A percentile compares a stretch with the other conserved stretches of the same genome.
Evolutionary conservation across 805 yeast genomes (phyloP).

Genomic region (Lachancea waltii): DNA sequence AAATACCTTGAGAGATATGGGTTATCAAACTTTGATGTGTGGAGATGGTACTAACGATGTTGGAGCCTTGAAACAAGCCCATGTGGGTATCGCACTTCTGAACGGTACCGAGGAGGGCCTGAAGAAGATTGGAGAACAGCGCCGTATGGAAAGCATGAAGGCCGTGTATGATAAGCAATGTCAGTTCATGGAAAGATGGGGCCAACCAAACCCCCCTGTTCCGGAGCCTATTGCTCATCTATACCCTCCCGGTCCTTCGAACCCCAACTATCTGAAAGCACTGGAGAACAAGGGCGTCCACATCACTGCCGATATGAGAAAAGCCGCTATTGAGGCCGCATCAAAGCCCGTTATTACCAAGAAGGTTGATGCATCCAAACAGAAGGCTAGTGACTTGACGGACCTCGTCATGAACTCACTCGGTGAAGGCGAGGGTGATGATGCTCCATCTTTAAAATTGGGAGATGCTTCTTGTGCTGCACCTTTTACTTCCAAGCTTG

Average conservation of each 20-base stretch:
- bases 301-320: slow-evolving; percentile 67
- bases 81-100: slow-evolving; percentile 94
- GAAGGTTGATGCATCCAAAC: slow-evolving; percentile 7
- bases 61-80: slow-evolving; percentile 98
- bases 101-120: slow-evolving; percentile 95
- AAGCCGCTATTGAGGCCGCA: slow-evolving; percentile 48
- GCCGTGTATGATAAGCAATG: slow-evolving; percentile 79
- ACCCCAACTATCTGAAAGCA: slow-evolving; percentile 83
- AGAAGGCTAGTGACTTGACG: slow-evolving; percentile 47
- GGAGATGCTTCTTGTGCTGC: slow-evolving; percentile 99
- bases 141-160: slow-evolving; percentile 56
- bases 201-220: slow-evolving; percentile 73
- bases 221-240: slow-evolving; percentile 87
- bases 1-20: slow-evolving; percentile 74
- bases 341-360: slow-evolving; percentile 33
- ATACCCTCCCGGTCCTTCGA: slow-evolving; percentile 91
- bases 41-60: slow-evolving; percentile 99
- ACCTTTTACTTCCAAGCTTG: slow-evolving; percentile 91
- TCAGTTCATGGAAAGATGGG: slow-evolving; percentile 73
- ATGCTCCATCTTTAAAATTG: slow-evolving; percentile 86
- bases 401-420: slow-evolving; percentile 24
- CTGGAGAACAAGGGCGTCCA: slow-evolving; percentile 77
- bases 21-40: slow-evolving; percentile 94
- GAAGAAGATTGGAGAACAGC: slow-evolving; percentile 79
- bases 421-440: slow-evolving; percentile 46